Base-by-base conservation (phyloP, 1,284 basidiomycete genomes). In the Leccinum angustisporum region DNA sequence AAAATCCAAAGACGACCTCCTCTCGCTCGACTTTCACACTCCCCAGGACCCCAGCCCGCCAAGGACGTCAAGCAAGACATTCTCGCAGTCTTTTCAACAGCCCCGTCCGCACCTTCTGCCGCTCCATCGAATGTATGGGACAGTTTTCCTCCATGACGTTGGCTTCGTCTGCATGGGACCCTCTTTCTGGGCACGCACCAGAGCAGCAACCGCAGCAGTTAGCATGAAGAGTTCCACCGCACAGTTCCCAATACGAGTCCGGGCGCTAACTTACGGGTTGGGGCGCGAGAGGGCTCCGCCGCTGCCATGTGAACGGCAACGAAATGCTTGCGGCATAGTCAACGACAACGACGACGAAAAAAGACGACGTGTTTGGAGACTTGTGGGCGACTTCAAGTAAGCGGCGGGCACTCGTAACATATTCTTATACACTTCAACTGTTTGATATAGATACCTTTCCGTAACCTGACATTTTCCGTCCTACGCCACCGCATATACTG, bases 61-160 rank as follows among this genome's bases (percentile, higher is more conserved):
- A 90, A 91, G 68, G 88, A 92, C 70, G 82, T 88, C 60, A 95
- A 95, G 70, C 85, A 92, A 63, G 91, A 95, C 67, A 96, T 97
- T 68, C 80, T 97, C 46, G 93, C 91, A 0, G 82, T 96, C 53
- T 96, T 94, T 72, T 85, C 88, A n/a, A 68, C 7, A 68, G 82
- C 59, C 80, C 5, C 25, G 48, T 25, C 53, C 25, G 25, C 25
- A 25, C 25, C 25, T 25, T 25, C 25, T 25, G 25, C 25, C 3
- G 25, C 25, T 25, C 25, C 25, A 25, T 25, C 25, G 25, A 25
- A 25, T 25, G 25, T 25, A 25, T 25, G 16, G 74, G 40, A 7
- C 40, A 43, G 16, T n/a, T 43, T 43, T 8, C 40, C 40, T 43
- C 43, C 11, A 10, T 68, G 18, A 64, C 70, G 4, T 52, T 63